Evolutionary conservation across 768 basidiomycete genomes (phyloP).

Genomic region (Tricholoma saponaceum): DNA sequence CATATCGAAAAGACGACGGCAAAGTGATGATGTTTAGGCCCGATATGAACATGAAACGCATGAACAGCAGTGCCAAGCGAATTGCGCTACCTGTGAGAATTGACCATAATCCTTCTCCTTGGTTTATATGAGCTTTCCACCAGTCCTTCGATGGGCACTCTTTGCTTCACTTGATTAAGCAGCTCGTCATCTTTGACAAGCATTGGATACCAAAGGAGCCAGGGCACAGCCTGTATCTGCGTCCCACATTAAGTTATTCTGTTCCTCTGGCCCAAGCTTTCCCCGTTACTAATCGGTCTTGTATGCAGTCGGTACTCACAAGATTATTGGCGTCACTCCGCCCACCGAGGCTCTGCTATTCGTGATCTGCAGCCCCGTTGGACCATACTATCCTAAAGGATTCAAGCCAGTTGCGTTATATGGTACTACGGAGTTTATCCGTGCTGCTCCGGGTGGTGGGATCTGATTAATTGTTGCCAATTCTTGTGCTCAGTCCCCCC

Average conservation of each 20-base stretch:
- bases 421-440: slow-evolving; percentile 78
- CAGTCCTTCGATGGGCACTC: slow-evolving; percentile 78
- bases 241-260: slow-evolving; percentile 61
- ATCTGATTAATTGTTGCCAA: not conserved
- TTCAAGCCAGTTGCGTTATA: slow-evolving; percentile 91
- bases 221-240: slow-evolving; percentile 89
- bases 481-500: not conserved
- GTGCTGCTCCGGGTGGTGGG: slow-evolving; percentile 82
- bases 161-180: slow-evolving; percentile 76
- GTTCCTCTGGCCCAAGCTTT: not conserved
- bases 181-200: slow-evolving; percentile 77
- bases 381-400: slow-evolving; percentile 81
- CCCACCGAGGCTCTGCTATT: slow-evolving; percentile 82
- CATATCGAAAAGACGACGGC: slow-evolving; percentile 72
- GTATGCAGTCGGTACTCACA: slow-evolving; percentile 73
- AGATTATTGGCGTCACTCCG: slow-evolving; percentile 65
- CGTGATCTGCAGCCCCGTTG: slow-evolving; percentile 79
- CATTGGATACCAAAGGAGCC: slow-evolving; percentile 89
- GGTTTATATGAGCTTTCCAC: not conserved
- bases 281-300: not conserved
- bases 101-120: not conserved
- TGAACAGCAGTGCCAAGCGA: slow-evolving; percentile 81
- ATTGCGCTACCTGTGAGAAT: slow-evolving; percentile 68
- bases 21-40: slow-evolving; percentile 85
- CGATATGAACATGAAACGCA: slow-evolving; percentile 96